Evolutionary conservation across 345 rosid genomes (phyloP).

Genomic region (Eucalyptus marginata): DNA sequence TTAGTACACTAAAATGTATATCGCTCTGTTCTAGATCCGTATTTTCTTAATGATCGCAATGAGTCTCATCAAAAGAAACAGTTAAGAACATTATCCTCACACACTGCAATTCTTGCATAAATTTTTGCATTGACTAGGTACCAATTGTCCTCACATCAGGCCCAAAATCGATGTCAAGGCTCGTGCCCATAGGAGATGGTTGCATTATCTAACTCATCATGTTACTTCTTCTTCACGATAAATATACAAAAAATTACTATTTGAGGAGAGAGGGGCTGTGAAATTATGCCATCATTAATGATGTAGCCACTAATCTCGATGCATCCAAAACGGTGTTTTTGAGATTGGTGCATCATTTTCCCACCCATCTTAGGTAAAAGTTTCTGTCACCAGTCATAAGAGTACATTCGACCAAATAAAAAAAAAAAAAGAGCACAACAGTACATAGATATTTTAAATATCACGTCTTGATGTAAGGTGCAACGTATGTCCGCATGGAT

Average conservation of each 20-base stretch:
- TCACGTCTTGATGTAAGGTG: neutral
- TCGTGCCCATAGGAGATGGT: neutral
- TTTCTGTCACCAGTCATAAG: too few relatives aligned
- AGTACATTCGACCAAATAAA: neutral
- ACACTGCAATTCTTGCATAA: neutral
- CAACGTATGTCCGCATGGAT: neutral
- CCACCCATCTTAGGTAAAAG: too few relatives aligned
- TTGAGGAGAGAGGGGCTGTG: too few relatives aligned
- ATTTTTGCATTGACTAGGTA: neutral
- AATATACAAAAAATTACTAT: neutral
- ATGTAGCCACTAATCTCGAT: too few relatives aligned
- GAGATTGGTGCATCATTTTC: too few relatives aligned
- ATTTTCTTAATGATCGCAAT: neutral
- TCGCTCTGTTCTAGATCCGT: neutral
- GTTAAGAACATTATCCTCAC: neutral
- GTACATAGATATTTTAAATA: neutral
- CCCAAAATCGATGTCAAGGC: neutral
- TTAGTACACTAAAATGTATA: neutral
- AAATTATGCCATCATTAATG: too few relatives aligned
- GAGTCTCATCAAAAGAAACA: neutral
- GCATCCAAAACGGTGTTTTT: too few relatives aligned
- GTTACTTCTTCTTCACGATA: neutral
- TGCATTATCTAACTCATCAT: neutral
- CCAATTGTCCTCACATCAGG: neutral
- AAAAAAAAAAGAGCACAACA: neutral